Evolutionary conservation across 805 yeast genomes (phyloP), one percentile per base, ranked within the genome.

Genomic region (Starmerella powellii): DNA sequence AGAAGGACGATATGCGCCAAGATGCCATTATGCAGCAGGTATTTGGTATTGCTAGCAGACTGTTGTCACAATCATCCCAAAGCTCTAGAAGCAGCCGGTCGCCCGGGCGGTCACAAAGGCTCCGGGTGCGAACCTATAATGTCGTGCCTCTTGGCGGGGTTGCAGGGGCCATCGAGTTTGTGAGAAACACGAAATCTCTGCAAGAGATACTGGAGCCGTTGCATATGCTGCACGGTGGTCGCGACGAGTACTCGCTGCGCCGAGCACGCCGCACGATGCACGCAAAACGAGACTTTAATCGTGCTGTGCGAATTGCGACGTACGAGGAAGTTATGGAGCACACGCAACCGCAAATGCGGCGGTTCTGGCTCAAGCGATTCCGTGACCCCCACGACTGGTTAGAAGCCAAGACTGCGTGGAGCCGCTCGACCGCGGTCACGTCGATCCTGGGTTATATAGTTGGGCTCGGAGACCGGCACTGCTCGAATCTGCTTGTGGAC

Each of bases 21-120:
- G 99, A 91, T 62, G 82, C 94, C 0, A 84, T 91, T 43, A 93
- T 91, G 98, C 93, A 88, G 58, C 97, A 91, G 57, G 97, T 88
- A 1, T 91, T 93, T 59, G 80, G 72, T 17, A 83, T 86, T 54
- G 95, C 86, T 13, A 86, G 87, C 55, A 60, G 65, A 2, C 63
- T 88, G 44, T 32, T 49, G 16, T 15, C 17, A 19, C 34, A 15
- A 5, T 10, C 34, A 4, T 10, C 34, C 13, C 5, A 27, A 13
- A 5, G 15, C 29, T 23, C 26, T 21, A 4, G 4, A 11, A 1
- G 2, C 37, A 2, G 31, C n/a, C n/a, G n/a, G n/a, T n/a, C n/a
- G 23, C n/a, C 26, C 6, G 10, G 26, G 10, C 26, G 10, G 10
- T 23, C 26, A 23, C 6, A 10, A 10, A 18, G 21, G 12, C 41